Conservation (phyloP, 2,329 filamentous ascomycete species). For the Emericellopsis cladophorae region DNA sequence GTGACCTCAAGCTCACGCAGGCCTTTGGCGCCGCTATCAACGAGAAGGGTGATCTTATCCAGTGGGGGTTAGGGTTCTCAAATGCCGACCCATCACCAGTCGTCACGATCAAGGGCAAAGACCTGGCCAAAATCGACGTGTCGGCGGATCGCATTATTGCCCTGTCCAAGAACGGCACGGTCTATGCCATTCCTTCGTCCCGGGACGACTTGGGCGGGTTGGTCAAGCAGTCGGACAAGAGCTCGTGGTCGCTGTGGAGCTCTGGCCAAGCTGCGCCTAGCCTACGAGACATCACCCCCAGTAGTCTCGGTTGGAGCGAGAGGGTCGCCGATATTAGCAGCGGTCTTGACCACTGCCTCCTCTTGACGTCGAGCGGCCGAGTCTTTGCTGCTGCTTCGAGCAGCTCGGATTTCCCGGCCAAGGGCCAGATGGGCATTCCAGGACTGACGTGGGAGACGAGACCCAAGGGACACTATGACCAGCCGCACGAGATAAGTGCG, state of each 20-base stretch:
- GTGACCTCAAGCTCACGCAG: conserved; percentile 76
- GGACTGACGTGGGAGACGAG: conserved; percentile 70
- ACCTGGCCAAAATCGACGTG: conserved; percentile 62
- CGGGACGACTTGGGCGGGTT: conserved; percentile 56
- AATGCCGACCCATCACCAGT: conserved; percentile 49
- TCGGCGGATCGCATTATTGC: conserved; percentile 77
- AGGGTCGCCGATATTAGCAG: conserved; percentile 61
- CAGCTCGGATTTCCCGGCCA: conserved; percentile 62
- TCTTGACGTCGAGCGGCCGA: conserved; percentile 74
- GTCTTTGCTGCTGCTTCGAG: conserved; percentile 83
- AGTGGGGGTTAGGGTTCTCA: conserved; percentile 79
- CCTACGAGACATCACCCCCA: conserved; percentile 61
- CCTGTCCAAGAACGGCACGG: conserved; percentile 57
- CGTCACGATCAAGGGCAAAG: conserved; percentile 67
- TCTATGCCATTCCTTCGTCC: conserved; percentile 77
- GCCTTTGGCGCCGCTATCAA: conserved; percentile 77
- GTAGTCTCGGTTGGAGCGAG: conserved; percentile 53
- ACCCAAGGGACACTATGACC: conserved; percentile 66
- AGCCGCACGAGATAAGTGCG: conserved; percentile 64
- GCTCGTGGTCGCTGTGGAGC: conserved; percentile 63
- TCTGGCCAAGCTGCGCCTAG: conserved; percentile 34
- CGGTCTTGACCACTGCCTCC: conserved; percentile 74
- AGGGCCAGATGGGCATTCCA: conserved; percentile 78
- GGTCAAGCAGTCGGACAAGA: conserved; percentile 44
- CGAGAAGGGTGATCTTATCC: conserved; percentile 77